Conservation (phyloP, 1,284 basidiomycete species). For the Trametes polyzona region DNA sequence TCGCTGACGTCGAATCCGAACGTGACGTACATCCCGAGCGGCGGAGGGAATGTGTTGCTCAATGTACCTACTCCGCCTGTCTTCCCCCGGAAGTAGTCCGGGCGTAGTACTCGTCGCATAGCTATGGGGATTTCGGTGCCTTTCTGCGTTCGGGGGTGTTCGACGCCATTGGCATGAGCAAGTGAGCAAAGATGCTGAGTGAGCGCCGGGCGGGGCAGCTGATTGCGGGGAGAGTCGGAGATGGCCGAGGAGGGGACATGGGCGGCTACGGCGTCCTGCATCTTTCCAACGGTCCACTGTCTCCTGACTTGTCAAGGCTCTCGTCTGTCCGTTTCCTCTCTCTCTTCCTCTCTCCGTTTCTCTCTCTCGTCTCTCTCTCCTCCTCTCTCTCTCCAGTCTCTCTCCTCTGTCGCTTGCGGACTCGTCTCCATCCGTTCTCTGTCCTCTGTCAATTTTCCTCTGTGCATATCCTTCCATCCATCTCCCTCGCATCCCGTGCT, state of each 20-base stretch:
- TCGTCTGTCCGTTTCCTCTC: conserved; percentile 46
- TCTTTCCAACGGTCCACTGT: conserved; percentile 32
- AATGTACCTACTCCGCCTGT: conserved; percentile 64
- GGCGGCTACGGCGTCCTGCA: conserved; percentile 14
- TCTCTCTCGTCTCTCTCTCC: conserved; percentile 42
- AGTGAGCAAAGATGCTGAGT: neutral
- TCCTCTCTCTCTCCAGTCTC: conserved; percentile 45
- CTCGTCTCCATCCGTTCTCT: conserved; percentile 45
- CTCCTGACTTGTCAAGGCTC: conserved; percentile 38
- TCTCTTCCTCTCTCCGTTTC: conserved; percentile 42
- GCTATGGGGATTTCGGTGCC: conserved; percentile 1
- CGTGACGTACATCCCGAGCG: conserved; percentile 87
- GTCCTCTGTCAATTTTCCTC: conserved; percentile 41
- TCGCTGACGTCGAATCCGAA: conserved; percentile 81
- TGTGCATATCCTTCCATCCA: conserved; percentile 33
- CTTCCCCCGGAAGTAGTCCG: conserved; percentile 45
- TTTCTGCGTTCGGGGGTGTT: conserved; percentile 3
- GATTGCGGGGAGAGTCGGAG: conserved; percentile 30
- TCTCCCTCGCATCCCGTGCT: conserved; percentile 29
- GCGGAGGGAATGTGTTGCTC: conserved; percentile 79
- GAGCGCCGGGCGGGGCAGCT: conserved; percentile 6
- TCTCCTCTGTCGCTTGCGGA: conserved; percentile 46
- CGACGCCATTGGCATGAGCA: neutral
- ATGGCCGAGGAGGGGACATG: conserved; percentile 31
- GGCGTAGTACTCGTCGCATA: neutral